These are phyloP conservation scores for Leccinum ochraceum DNA, from an alignment of 768 basidiomycete species.

Conservation along the genomic window DNA sequence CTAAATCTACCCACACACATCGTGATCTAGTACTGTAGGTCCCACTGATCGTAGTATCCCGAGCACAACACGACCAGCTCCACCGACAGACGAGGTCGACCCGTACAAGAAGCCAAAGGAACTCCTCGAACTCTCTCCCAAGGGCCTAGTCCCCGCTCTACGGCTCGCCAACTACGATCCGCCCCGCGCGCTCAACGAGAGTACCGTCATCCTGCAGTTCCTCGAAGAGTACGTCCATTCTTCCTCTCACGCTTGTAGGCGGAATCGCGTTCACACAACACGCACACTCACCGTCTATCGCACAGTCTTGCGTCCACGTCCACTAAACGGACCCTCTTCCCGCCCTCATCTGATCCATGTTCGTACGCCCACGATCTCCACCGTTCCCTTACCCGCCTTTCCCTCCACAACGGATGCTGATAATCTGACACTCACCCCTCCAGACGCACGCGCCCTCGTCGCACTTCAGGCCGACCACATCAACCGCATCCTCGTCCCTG, in stretches of 20 bases:
- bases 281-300: neutral
- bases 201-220: conserved; percentile 76
- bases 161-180: conserved; percentile 54
- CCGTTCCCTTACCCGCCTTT: neutral
- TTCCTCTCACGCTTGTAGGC: neutral
- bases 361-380: conserved; percentile 15
- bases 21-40: conserved; percentile 41
- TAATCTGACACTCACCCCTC: neutral
- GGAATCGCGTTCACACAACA: neutral
- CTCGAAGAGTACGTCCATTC: conserved; percentile 63
- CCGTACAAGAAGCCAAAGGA: conserved; percentile 82
- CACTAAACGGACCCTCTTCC: conserved; percentile 54
- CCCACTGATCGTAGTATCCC: neutral
- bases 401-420: neutral
- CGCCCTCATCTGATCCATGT: conserved; percentile 62
- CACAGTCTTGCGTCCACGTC: conserved; percentile 52
- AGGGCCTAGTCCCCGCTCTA: conserved; percentile 76
- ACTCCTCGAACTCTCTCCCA: conserved; percentile 78
- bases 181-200: conserved; percentile 71
- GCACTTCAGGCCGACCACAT: conserved; percentile 70
- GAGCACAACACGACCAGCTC: neutral
- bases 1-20: neutral
- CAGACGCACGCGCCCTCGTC: conserved; percentile 67
- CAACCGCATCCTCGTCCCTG: conserved; percentile 62
- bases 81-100: conserved; percentile 66